Percentiles rank a stretch among this genome's conserved stretches.
Evolutionary conservation across 139 green algal species (phyloP).

Genomic region (Dunaliella primolecta): DNA sequence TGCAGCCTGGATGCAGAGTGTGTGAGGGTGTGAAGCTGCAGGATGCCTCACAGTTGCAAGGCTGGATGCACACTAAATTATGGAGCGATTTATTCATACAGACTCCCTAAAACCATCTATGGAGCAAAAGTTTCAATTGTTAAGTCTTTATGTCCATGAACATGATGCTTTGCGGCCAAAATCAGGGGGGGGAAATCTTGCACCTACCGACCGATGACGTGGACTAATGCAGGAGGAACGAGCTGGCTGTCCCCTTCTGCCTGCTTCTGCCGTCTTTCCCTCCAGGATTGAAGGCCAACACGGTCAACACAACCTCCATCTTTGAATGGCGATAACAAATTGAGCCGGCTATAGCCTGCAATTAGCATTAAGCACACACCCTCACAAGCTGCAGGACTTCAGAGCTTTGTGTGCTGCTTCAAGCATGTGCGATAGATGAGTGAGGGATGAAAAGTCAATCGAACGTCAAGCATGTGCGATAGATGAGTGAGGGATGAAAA

Average conservation of each 20-base stretch:
- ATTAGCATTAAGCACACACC: neutral
- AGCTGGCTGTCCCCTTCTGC: neutral
- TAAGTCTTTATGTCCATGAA: no score
- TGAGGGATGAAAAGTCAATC: neutral
- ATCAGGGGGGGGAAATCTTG: no score
- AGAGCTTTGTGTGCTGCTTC: slow-evolving; percentile 6
- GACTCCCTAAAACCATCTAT: no score
- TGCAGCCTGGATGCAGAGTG: no score
- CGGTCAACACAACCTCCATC: slow-evolving; percentile 83
- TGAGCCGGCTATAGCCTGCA: slow-evolving; percentile 10
- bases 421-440: neutral
- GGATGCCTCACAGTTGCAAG: no score
- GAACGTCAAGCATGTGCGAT: neutral
- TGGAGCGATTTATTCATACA: no score
- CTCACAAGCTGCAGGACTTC: no score
- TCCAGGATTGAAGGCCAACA: slow-evolving; percentile 73
- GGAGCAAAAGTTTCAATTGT: no score
- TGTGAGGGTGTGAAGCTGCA: no score
- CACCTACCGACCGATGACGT: slow-evolving; percentile 75
- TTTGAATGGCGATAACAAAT: slow-evolving; percentile 49
- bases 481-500: neutral
- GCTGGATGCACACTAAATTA: no score
- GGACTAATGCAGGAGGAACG: slow-evolving; percentile 64
- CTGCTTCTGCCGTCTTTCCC: slow-evolving; percentile 38
- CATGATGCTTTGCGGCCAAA: no score